Base-by-base conservation (phyloP, 345 rosid genomes). In the Eucalyptus guilfoylei region DNA sequence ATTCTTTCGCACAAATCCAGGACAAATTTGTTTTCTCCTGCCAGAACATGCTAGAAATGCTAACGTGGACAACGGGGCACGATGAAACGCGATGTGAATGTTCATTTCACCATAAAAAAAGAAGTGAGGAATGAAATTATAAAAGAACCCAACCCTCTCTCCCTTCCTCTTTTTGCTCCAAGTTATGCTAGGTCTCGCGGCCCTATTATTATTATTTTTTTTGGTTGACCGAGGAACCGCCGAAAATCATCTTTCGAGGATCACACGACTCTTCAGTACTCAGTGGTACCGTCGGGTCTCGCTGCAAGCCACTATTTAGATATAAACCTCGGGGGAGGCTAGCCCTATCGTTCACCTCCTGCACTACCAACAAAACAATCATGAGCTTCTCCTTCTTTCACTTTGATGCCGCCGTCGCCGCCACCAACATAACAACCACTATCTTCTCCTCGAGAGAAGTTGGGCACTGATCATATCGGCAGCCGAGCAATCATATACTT, bases 211-310 rank as follows among this genome's bases (percentile, higher is more conserved):
- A 14, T 14, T 49, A 13, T 5, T 48, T 14, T 2, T 49, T 49
- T 14, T 2, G 11, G 52, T 49, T 49, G 14, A 49, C 3, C 0
- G 7, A 49, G 0, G 15, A 49, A 49, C 0, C 1, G 1, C 7
- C 7, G 1, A 2, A 49, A 49, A 49, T 49, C 52, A 49, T 1
- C 1, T 0, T 49, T 49, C 7, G 17, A 0, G 0, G 0, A 49
- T 50, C 23, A 50, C 23, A 50, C 9, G 4, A 6, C 54, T 0
- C 1, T 6, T 1, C 21, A 16, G 9, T 50, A 8, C 1, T 4
- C 1, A 0, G 4, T 50, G 54, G 1, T 1, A 50, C 21, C 1
- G 3, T 6, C 21, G n/a, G 9, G 8, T 0, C 8, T 49, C 54
- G 1, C 3, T 2, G 3, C 3, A 49, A 49, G 8, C 17, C 54